Evolutionary conservation across 164 flowering plant species (phyloP).

Genomic region (Aristolochia fimbriata): DNA sequence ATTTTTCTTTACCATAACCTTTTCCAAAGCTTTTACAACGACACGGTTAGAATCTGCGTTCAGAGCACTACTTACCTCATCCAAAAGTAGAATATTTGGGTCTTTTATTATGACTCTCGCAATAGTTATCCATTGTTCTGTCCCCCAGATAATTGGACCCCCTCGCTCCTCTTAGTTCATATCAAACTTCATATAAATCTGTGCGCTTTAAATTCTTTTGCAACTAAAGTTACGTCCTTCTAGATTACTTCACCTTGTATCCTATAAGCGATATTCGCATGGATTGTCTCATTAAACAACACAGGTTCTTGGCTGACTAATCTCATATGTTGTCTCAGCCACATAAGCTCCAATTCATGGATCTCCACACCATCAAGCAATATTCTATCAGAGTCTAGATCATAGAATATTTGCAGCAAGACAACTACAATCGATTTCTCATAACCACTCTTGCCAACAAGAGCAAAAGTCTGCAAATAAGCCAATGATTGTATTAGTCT

Average conservation of each 20-base stretch:
- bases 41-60: slow-evolving; percentile 65
- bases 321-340: slow-evolving; percentile 73
- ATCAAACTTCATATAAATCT: slow-evolving; percentile 50
- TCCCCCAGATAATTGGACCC: slow-evolving; percentile 62
- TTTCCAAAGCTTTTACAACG: slow-evolving; percentile 60
- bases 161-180: slow-evolving; percentile 67
- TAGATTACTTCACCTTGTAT: slow-evolving; percentile 38
- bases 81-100: slow-evolving; percentile 58
- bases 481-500: not conserved
- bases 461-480: slow-evolving; percentile 53
- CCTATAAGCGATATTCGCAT: slow-evolving; percentile 66
- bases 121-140: slow-evolving; percentile 75
- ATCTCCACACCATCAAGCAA: slow-evolving; percentile 42
- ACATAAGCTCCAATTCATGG: slow-evolving; percentile 33
- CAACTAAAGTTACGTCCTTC: slow-evolving; percentile 49
- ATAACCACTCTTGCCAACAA: slow-evolving; percentile 78
- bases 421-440: slow-evolving; percentile 67
- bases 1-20: slow-evolving; percentile 55
- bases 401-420: slow-evolving; percentile 61
- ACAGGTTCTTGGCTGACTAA: slow-evolving; percentile 71
- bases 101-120: slow-evolving; percentile 60
- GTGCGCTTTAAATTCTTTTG: slow-evolving; percentile 66
- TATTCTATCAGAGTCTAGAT: slow-evolving; percentile 50
- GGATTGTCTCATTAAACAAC: slow-evolving; percentile 62
- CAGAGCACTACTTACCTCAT: slow-evolving; percentile 69